Evolutionary conservation across 768 basidiomycete species (phyloP).

Genomic region (Leccinellum albellum): DNA sequence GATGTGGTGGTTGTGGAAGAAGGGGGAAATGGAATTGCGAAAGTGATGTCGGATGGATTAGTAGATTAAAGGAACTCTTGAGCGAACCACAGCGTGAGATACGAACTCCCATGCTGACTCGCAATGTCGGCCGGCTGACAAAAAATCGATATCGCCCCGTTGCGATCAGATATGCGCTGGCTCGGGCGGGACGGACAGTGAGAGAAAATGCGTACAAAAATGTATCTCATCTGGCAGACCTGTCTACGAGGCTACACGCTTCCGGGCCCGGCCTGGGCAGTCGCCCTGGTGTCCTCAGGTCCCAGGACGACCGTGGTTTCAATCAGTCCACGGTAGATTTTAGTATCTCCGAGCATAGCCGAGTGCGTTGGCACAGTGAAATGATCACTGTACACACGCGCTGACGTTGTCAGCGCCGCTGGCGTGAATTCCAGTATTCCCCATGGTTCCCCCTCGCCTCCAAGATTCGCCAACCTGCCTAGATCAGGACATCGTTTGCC

Average conservation of each 20-base stretch:
- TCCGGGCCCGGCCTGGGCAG: background rate
- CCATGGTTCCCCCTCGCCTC: conserved; percentile 15
- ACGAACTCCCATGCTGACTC: conserved; percentile 15
- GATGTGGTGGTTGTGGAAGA: conserved; percentile 32
- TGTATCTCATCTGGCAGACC: background rate
- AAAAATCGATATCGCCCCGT: background rate
- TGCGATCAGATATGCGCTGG: background rate
- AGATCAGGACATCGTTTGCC: conserved; percentile 38
- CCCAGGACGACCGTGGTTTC: background rate
- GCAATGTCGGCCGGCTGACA: conserved; percentile 1
- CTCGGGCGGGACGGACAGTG: background rate
- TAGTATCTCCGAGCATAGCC: conserved; percentile 12
- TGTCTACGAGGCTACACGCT: conserved; percentile 3
- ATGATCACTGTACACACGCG: background rate
- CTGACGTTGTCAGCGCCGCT: background rate
- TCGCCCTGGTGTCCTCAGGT: background rate
- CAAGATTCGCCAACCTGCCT: conserved; percentile 4
- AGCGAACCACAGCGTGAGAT: conserved; percentile 21
- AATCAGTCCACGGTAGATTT: background rate
- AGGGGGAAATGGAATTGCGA: conserved; percentile 14
- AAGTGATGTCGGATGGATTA: conserved; percentile 27
- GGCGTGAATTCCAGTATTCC: conserved; percentile 1
- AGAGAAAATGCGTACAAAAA: conserved; percentile 11
- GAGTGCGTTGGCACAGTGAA: background rate
- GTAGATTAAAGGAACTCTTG: conserved; percentile 19